phyloP scores from a whole-genome alignment of 805 yeast genomes.

The Diddensiella santjacobensis region DNA sequence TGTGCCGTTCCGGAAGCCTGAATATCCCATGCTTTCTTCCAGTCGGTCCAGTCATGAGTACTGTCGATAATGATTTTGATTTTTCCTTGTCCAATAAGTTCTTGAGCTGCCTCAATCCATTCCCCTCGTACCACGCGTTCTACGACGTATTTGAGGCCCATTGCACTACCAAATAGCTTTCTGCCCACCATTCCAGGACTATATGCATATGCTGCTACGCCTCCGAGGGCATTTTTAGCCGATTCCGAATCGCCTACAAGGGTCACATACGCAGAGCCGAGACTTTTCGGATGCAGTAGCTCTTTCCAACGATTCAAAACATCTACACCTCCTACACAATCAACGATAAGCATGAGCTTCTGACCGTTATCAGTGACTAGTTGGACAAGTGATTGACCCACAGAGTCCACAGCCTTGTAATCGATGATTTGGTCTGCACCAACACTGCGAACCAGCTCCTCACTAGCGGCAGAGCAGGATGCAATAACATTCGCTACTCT shows the following conservation, averaged over 20 bases:
- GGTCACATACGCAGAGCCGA: slow-evolving; percentile 49
- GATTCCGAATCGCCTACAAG: slow-evolving; percentile 50
- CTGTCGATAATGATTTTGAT: slow-evolving; percentile 52
- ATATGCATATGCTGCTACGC: slow-evolving; percentile 22
- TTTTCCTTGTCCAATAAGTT: slow-evolving; percentile 44
- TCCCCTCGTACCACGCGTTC: slow-evolving; percentile 28
- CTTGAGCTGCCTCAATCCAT: slow-evolving; percentile 42
- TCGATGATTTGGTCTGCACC: slow-evolving; percentile 63
- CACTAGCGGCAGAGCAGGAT: slow-evolving; percentile 49
- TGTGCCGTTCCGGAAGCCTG: slow-evolving; percentile 47
- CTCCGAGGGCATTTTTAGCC: slow-evolving; percentile 23
- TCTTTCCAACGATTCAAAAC: slow-evolving; percentile 42
- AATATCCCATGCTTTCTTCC: slow-evolving; percentile 47
- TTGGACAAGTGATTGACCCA: slow-evolving; percentile 32
- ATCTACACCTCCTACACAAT: slow-evolving; percentile 58
- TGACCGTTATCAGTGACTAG: neutral
- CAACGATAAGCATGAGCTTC: slow-evolving; percentile 58
- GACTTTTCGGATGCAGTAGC: slow-evolving; percentile 44
- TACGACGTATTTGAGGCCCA: slow-evolving; percentile 26
- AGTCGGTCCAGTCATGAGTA: slow-evolving; percentile 47
- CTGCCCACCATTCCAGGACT: slow-evolving; percentile 28
- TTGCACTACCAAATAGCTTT: slow-evolving; percentile 25
- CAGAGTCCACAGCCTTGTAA: slow-evolving; percentile 45
- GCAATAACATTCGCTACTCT: slow-evolving; percentile 52
- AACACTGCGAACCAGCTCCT: slow-evolving; percentile 39